Conservation (phyloP, 108 stramenopile genomes). For the Ochromonas danica region DNA sequence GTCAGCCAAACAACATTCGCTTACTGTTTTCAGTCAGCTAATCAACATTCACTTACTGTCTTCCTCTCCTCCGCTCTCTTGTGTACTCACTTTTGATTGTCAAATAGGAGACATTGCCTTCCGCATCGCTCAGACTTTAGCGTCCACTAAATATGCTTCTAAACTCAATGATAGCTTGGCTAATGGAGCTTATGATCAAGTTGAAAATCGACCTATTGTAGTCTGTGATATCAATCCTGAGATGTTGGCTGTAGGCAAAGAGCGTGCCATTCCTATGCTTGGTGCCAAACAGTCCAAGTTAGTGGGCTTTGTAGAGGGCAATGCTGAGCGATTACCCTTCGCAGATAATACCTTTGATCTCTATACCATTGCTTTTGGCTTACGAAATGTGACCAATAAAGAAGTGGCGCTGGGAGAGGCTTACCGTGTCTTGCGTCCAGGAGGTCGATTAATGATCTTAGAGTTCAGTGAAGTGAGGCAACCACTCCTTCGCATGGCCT, state of each 20-base stretch:
- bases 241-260: slow-evolving; percentile 83
- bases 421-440: slow-evolving; percentile 80
- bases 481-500: slow-evolving; percentile 64
- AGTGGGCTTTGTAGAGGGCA: slow-evolving; percentile 70
- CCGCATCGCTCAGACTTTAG: too few species aligned
- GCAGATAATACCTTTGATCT: slow-evolving; percentile 83
- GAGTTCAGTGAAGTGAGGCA: slow-evolving; percentile 87
- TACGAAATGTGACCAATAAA: slow-evolving; percentile 86
- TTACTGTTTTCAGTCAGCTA: too few species aligned
- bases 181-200: too few species aligned
- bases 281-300: neutral
- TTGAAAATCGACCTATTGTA: slow-evolving; percentile 59
- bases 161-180: too few species aligned
- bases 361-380: slow-evolving; percentile 96
- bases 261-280: neutral
- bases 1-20: too few species aligned
- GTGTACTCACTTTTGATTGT: too few species aligned
- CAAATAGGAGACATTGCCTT: slow-evolving; percentile 20
- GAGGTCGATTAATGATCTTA: slow-evolving; percentile 94
- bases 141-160: too few species aligned
- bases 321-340: slow-evolving; percentile 90
- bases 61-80: too few species aligned
- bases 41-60: too few species aligned
- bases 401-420: slow-evolving; percentile 70
- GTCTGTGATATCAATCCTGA: slow-evolving; percentile 94